A percentile compares a stretch with the other conserved stretches of the same genome.
Evolutionary conservation across 805 yeast genomes (phyloP).

Genomic region (Cephaloascus fragrans): DNA sequence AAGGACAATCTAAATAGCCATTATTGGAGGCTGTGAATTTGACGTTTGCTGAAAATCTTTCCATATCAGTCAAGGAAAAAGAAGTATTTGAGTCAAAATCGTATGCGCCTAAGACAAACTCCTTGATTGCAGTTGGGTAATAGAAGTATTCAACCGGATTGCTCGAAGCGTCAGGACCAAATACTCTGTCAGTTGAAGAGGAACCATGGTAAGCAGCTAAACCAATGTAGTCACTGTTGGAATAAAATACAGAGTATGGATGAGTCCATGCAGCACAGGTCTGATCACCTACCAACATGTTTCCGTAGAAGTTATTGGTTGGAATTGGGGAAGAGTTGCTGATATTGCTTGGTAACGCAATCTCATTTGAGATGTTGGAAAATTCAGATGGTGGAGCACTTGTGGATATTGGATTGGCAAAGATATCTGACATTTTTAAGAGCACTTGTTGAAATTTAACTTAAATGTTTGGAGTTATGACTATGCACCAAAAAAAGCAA

Average conservation of each 20-base stretch:
- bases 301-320: slow-evolving; percentile 10
- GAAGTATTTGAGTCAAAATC: slow-evolving; percentile 1
- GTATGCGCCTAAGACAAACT: slow-evolving; percentile 4
- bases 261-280: slow-evolving; percentile 8
- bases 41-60: background rate
- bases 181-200: slow-evolving; percentile 5
- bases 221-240: slow-evolving; percentile 4
- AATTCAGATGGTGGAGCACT: slow-evolving; percentile 6
- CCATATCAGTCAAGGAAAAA: background rate
- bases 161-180: slow-evolving; percentile 4
- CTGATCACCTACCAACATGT: slow-evolving; percentile 7
- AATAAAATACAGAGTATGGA: slow-evolving; percentile 8
- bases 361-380: slow-evolving; percentile 7
- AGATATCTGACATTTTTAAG: slow-evolving; percentile 2
- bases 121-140: slow-evolving; percentile 9
- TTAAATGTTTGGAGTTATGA: background rate
- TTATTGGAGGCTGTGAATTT: background rate
- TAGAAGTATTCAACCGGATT: slow-evolving; percentile 8
- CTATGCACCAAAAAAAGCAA: background rate
- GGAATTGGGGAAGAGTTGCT: slow-evolving; percentile 6
- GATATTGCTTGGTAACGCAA: slow-evolving; percentile 5
- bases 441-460: too few species aligned
- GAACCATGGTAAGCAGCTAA: slow-evolving; percentile 7
- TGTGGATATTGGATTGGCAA: slow-evolving; percentile 9
- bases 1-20: background rate